phyloP scores from a whole-genome alignment of 441 rosid genomes.

The Pelargonium myrrhifolium region DNA sequence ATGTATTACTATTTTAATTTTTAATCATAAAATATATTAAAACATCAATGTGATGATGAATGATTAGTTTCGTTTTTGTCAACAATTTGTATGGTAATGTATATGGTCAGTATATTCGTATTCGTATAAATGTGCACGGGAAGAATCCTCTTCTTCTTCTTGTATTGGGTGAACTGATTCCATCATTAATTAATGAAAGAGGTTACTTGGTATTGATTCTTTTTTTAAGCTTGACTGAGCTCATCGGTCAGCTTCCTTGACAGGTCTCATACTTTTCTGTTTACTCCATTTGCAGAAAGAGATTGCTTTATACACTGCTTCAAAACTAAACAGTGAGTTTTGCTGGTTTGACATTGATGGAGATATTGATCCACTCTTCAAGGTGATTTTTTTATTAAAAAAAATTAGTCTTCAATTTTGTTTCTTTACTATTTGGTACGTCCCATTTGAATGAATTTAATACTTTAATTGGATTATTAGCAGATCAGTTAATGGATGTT shows the following conservation, averaged over 20 bases:
- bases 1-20: too few relatives aligned
- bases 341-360: conserved; percentile 91
- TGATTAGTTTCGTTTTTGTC: background rate
- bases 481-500: background rate
- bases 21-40: too few relatives aligned
- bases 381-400: conserved; percentile 40
- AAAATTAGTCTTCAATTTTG: background rate
- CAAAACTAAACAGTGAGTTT: conserved; percentile 69
- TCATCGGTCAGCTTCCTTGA: background rate
- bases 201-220: background rate
- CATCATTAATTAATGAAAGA: background rate
- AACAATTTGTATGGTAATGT: background rate
- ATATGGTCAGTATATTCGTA: background rate
- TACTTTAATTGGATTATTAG: conserved; percentile 3
- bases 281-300: conserved; percentile 68
- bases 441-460: background rate
- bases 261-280: conserved; percentile 11
- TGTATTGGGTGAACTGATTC: background rate
- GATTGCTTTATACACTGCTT: conserved; percentile 92
- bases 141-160: background rate
- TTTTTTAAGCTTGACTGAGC: background rate
- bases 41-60: background rate
- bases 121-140: background rate
- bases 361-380: conserved; percentile 90
- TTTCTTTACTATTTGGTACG: conserved; percentile 3